Evolutionary conservation across 768 basidiomycete species (phyloP), one percentile per base, ranked within the genome.

Genomic region (Kwoniella newhampshirensis): DNA sequence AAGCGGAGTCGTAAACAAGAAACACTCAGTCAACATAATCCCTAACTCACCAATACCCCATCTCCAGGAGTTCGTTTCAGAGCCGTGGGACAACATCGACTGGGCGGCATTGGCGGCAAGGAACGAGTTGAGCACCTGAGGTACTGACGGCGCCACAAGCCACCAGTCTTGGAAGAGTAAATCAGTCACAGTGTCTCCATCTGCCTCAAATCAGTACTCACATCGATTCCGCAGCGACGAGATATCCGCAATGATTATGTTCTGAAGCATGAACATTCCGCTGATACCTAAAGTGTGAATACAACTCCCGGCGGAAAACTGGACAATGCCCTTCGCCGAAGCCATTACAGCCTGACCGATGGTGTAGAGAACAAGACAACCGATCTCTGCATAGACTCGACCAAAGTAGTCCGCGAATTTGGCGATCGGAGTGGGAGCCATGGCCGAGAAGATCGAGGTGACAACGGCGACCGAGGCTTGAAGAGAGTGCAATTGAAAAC

Each of bases 381-480:
- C 63, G 35, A 58, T 37, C 40, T 76, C 71, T 3, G 67, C 64
- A 26, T 73, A 60, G 11, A 76, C 59, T 35, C 75, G 67, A 17
- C 75, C 75, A 20, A 60, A 67, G 35, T 59, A 59, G 43, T 75
- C 71, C 13, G 71, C 60, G 21, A 75, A 68, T 46, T 71, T 73
- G n/a, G 75, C 75, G 51, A 76, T 72, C 12, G 73, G 75, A 2
- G 73, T 68, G 28, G 72, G 71, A 13, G 65, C 55, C 55, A 75
- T 71, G 11, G 75, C 73, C 40, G 73, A 63, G 60, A 75, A 75
- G 52, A 76, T 69, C 4, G 63, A 25, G 26, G 64, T 70, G 67
- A 76, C 60, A 9, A 61, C 60, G 3, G 42, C 49, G 51, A 76
- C 65, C n/a, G 75, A 72, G 15, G 75, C 52, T 20, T 73, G 57